Evolutionary conservation across 305 asterid genomes (phyloP).

Genomic region (Stenogyne calaminthoides): DNA sequence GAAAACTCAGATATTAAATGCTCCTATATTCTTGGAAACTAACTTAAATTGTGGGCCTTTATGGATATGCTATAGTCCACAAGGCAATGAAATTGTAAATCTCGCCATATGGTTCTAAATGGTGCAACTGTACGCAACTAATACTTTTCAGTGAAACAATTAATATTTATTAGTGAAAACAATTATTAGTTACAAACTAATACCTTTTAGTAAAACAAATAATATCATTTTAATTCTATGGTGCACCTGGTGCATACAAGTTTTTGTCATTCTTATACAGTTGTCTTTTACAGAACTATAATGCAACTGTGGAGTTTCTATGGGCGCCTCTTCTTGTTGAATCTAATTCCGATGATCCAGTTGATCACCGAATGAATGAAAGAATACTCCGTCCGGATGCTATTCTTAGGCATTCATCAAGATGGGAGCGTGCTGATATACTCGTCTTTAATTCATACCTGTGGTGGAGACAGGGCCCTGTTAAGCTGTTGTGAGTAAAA

Average conservation of each 20-base stretch:
- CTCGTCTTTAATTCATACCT: slow-evolving; percentile 77
- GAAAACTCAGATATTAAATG: not conserved
- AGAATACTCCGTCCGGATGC: slow-evolving; percentile 76
- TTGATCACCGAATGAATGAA: slow-evolving; percentile 70
- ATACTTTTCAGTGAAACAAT: too few species aligned
- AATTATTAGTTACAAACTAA: too few species aligned
- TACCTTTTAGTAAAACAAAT: too few species aligned
- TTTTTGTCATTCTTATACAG: not conserved
- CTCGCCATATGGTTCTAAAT: not conserved
- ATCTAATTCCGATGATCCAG: slow-evolving; percentile 81
- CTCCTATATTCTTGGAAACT: not conserved
- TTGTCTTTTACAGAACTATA: slow-evolving; percentile 50
- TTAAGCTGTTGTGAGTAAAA: slow-evolving; percentile 69
- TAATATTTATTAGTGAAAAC: too few species aligned
- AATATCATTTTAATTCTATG: too few species aligned
- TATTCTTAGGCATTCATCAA: slow-evolving; percentile 62
- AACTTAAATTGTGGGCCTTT: not conserved
- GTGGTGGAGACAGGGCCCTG: slow-evolving; percentile 96
- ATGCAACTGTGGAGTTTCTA: slow-evolving; percentile 82
- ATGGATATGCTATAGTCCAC: not conserved
- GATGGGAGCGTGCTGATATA: slow-evolving; percentile 85
- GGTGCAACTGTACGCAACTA: not conserved
- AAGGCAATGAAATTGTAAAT: not conserved
- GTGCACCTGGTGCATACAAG: too few species aligned
- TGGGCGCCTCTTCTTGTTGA: slow-evolving; percentile 97